Conservation (phyloP, 495 filamentous ascomycete species). For the Penicillium silybi region DNA sequence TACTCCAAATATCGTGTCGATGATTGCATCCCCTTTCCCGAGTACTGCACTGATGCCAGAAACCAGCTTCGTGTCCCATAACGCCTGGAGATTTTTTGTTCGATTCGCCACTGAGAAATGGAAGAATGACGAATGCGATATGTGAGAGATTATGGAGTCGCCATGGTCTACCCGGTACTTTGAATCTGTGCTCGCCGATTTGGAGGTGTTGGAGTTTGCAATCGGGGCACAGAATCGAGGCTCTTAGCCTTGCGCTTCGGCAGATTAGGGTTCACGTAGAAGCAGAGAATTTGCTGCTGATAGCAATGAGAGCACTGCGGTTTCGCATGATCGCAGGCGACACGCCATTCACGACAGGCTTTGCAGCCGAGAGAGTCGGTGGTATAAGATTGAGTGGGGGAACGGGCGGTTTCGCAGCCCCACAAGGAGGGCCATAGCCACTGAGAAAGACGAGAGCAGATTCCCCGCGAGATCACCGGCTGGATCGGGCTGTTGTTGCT, state of each 20-base stretch:
- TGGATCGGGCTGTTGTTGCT: neutral
- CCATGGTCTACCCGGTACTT: neutral
- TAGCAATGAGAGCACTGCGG: constrained; percentile 38
- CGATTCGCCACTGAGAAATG: neutral
- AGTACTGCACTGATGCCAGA: neutral
- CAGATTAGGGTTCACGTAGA: constrained; percentile 25
- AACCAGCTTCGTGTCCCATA: neutral
- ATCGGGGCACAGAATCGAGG: neutral
- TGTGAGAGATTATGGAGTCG: neutral
- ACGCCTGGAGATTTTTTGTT: neutral
- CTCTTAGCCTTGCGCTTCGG: neutral
- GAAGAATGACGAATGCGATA: neutral
- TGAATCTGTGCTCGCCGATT: neutral
- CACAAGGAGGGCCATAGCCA: constrained; percentile 23
- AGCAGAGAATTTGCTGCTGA: constrained; percentile 37
- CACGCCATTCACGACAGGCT: constrained; percentile 28
- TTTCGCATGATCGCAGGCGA: constrained; percentile 29
- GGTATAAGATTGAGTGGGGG: neutral
- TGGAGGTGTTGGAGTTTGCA: neutral
- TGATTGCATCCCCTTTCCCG: neutral
- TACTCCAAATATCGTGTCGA: neutral
- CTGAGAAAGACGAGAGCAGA: constrained; percentile 12
- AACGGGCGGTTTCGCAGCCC: constrained; percentile 2
- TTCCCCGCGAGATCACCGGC: constrained; percentile 7
- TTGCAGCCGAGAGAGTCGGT: constrained; percentile 21